Conservation (phyloP, 768 basidiomycete genomes). For the Auricularia sp. region DNA sequence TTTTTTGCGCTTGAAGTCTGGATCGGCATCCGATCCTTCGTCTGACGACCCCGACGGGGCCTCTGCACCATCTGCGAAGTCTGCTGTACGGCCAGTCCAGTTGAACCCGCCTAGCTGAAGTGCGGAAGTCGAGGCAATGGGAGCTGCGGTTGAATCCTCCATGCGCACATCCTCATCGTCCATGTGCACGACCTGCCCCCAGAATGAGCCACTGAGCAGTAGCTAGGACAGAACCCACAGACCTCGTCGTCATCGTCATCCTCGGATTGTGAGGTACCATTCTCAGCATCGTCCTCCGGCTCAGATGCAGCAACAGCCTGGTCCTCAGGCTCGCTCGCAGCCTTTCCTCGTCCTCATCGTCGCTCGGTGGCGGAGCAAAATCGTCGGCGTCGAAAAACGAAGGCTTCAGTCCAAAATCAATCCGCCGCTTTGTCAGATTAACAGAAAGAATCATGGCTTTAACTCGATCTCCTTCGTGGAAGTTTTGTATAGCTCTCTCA, state of each 20-base stretch:
- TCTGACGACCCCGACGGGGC: constrained; percentile 34
- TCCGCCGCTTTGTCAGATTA: constrained; percentile 67
- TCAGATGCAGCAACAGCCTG: no score
- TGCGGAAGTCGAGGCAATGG: constrained; percentile 16
- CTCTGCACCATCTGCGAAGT: constrained; percentile 28
- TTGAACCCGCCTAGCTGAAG: constrained; percentile 39
- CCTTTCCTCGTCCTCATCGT: constrained; percentile 16
- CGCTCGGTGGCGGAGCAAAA: constrained; percentile 22
- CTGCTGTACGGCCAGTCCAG: constrained; percentile 43
- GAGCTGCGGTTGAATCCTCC: constrained; percentile 23
- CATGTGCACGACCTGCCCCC: constrained; percentile 15
- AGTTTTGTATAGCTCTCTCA: constrained; percentile 61
- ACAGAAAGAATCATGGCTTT: constrained; percentile 66
- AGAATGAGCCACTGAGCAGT: constrained; percentile 7
- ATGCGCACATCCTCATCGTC: constrained; percentile 29
- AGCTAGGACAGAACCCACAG: no score
- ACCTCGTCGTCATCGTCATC: no score
- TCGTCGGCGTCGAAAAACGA: constrained; percentile 73
- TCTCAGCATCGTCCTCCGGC: no score
- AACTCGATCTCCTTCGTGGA: constrained; percentile 80
- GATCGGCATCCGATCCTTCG: constrained; percentile 37
- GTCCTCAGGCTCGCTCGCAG: no score
- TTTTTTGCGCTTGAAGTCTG: constrained; percentile 47
- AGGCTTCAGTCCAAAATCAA: constrained; percentile 77
- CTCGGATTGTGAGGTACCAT: no score